These are phyloP conservation scores for Amesomyces nigricolor DNA, from an alignment of 2,329 filamentous ascomycete genomes.

Conservation along the genomic window DNA sequence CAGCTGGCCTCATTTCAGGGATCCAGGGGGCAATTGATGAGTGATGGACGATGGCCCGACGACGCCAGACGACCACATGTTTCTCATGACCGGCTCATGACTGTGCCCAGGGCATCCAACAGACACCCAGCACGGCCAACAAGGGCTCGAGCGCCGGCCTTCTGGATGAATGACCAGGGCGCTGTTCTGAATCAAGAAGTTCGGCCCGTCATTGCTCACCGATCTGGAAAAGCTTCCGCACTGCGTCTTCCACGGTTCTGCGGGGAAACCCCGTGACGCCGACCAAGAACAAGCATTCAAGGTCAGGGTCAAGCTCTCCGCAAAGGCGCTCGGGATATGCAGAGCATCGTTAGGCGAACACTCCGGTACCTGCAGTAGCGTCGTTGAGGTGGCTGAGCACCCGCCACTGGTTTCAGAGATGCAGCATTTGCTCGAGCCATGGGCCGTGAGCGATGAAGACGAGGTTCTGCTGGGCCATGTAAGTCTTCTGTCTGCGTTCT, in stretches of 20 bases:
- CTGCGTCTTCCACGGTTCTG: not conserved
- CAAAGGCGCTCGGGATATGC: not conserved
- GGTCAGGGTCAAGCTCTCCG: not conserved
- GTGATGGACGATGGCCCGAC: not conserved
- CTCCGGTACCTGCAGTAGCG: conserved; percentile 27
- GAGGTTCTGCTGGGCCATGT: not conserved
- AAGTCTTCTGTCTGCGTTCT: not conserved
- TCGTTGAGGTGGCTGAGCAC: conserved; percentile 24
- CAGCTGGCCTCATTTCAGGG: not conserved
- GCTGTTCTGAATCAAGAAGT: conserved; percentile 7
- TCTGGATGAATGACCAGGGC: not conserved
- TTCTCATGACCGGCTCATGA: not conserved
- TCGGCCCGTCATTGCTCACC: conserved; percentile 2
- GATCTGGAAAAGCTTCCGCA: conserved; percentile 7
- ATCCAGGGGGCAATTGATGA: not conserved
- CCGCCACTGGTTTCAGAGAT: conserved; percentile 20
- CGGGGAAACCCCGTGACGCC: conserved; percentile 4
- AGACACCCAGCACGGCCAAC: too few species aligned
- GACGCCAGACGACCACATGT: not conserved
- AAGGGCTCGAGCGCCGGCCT: too few species aligned
- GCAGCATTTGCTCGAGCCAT: not conserved
- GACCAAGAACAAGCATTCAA: conserved; percentile 6
- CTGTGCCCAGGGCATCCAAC: too few species aligned
- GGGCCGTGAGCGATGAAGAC: not conserved
- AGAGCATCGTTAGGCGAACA: not conserved